Conservation (phyloP, 805 yeast species). For the Wickerhamiella kazuoi region DNA sequence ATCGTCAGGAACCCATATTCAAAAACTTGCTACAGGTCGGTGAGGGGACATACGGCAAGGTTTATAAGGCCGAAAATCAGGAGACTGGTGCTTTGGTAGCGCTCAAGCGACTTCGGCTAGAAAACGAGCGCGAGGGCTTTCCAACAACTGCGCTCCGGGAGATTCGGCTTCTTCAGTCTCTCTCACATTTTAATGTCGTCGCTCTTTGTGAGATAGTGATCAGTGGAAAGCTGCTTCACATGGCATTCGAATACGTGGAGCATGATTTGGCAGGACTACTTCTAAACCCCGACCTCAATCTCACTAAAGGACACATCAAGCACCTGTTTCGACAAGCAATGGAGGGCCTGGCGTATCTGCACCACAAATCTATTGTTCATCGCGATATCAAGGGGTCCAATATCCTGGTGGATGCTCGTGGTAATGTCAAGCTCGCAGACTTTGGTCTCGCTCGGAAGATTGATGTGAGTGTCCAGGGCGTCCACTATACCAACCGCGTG, state of each 20-base stretch:
- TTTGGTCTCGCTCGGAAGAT: constrained; percentile 66
- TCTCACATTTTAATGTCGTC: constrained; percentile 68
- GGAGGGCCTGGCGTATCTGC: constrained; percentile 67
- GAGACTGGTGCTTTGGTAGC: constrained; percentile 65
- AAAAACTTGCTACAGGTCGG: constrained; percentile 49
- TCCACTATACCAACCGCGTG: constrained; percentile 86
- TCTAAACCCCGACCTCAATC: constrained; percentile 48
- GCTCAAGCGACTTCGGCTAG: constrained; percentile 65
- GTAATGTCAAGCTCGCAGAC: constrained; percentile 78
- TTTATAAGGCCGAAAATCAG: constrained; percentile 65
- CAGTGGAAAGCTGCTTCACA: constrained; percentile 50
- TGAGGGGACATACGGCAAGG: constrained; percentile 98
- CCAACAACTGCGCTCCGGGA: constrained; percentile 93
- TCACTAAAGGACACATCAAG: constrained; percentile 56
- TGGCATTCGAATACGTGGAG: constrained; percentile 87
- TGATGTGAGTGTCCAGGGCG: constrained; percentile 24
- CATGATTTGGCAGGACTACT: constrained; percentile 84
- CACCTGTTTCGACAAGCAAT: constrained; percentile 62
- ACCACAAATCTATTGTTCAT: constrained; percentile 42
- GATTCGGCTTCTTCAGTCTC: constrained; percentile 64
- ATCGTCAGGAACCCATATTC: neutral
- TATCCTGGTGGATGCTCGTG: constrained; percentile 54
- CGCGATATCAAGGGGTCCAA: constrained; percentile 94
- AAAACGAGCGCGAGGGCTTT: constrained; percentile 81
- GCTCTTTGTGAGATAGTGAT: constrained; percentile 81